Evolutionary conservation across 768 basidiomycete genomes (phyloP).

Genomic region (Strobilomyces echinocephalus): DNA sequence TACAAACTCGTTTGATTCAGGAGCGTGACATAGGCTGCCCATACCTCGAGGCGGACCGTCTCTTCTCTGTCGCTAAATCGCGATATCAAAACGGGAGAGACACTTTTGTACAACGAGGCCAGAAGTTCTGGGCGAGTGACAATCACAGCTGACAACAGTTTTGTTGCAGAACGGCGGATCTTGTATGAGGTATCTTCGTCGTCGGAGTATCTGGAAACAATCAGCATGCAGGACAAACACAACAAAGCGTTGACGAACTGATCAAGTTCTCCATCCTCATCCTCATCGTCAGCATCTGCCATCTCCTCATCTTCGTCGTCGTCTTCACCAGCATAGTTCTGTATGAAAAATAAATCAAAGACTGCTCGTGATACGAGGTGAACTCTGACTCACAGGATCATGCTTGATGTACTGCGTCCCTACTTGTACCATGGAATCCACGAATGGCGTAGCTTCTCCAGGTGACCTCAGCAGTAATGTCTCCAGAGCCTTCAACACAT

Average conservation of each 20-base stretch:
- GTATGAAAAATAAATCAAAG: constrained; percentile 14
- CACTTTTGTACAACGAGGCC: constrained; percentile 68
- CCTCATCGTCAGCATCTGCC: constrained; percentile 60
- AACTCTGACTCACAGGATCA: constrained; percentile 62
- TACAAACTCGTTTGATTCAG: constrained; percentile 83
- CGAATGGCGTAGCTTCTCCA: constrained; percentile 69
- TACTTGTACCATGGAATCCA: constrained; percentile 61
- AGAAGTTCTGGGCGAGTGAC: constrained; percentile 89
- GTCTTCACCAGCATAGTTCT: constrained; percentile 74
- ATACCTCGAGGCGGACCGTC: constrained; percentile 88
- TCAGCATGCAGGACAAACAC: neutral
- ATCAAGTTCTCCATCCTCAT: constrained; percentile 68
- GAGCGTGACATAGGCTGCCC: constrained; percentile 78
- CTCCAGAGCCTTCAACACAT: constrained; percentile 61
- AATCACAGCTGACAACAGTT: constrained; percentile 79
- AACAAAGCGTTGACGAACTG: constrained; percentile 45
- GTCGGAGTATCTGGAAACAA: constrained; percentile 73
- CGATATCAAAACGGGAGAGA: constrained; percentile 85
- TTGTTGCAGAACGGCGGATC: constrained; percentile 89
- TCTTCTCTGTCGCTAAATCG: constrained; percentile 94
- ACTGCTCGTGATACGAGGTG: neutral
- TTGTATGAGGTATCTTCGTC: constrained; percentile 99
- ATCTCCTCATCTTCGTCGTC: constrained; percentile 64
- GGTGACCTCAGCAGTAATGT: constrained; percentile 80
- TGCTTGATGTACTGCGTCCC: constrained; percentile 82